Base-by-base conservation (phyloP, 257 asterid species). In the Jacaranda mimosifolia region DNA sequence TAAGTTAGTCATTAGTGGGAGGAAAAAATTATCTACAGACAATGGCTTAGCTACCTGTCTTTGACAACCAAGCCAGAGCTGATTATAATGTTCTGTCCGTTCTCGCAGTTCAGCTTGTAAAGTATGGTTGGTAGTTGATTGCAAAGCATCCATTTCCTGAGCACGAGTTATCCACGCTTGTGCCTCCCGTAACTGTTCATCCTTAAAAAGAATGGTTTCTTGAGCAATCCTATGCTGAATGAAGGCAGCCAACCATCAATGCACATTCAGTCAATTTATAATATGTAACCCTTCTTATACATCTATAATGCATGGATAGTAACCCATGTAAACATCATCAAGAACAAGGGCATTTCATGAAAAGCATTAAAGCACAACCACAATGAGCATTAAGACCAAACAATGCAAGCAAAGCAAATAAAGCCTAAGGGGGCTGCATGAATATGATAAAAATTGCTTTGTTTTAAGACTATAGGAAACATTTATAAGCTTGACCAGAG, bases 151-250 rank as follows among this genome's bases (percentile, higher is more conserved):
- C 86, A 90, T 76, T 84, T 94, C 98, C 78, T 89, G 97, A 55
- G 89, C 92, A 73, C 96, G 98, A 76, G 90, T 76, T 26, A 92
- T 86, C 97, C 98, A 94, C 75, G 90, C 86, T 80, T 90, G 97
- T 62, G 97, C 92, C 78, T 94, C 97, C 71, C 97, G 86, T 70
- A 92, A 74, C 74, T 92, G 97, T 74, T 92, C 97, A 49, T 94
- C 98, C 85, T 89, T 94, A 72, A 85, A 90, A 75, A 85, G 45
- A 70, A 89, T 68, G 60, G 89, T 87, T 78, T 92, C 98, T 82
- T 91, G 97, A 79, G 96, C 93, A 82, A 90, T 82, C 75, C 97
- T 91, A 80, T 90, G 87, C 98, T 94, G 96, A 81, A 88, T 43
- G 78, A 72, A 48, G 75, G 79, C 5, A 78, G 55, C 38, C 43